A percentile compares a stretch with the other conserved stretches of the same genome.
These are phyloP conservation scores for Hyaloscypha hepaticicola DNA, from an alignment of 495 filamentous ascomycete genomes.

Conservation along the genomic window DNA sequence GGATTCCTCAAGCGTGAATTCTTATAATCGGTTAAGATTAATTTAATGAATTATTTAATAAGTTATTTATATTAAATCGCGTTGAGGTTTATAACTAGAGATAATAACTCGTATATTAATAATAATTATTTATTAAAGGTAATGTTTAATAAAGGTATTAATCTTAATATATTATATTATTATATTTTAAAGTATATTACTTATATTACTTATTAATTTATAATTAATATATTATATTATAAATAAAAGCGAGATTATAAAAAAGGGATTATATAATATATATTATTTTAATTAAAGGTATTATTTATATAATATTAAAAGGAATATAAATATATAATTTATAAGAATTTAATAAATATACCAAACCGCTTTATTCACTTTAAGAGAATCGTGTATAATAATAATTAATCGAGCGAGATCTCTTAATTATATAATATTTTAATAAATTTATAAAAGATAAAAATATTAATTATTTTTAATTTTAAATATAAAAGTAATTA, in stretches of 20 bases:
- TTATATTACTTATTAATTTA: conserved; percentile 36
- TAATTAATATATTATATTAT: conserved; percentile 22
- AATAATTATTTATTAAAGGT: no score
- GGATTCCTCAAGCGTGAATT: conserved; percentile 34
- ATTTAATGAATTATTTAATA: conserved; percentile 38
- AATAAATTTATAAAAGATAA: conserved; percentile 33
- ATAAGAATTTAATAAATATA: conserved; percentile 35
- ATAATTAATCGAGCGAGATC: conserved; percentile 36
- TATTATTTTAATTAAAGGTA: conserved; percentile 40
- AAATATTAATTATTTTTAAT: conserved; percentile 27
- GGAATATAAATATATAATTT: conserved; percentile 37
- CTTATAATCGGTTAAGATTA: conserved; percentile 35
- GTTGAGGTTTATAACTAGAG: conserved; percentile 35
- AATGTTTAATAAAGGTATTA: no score
- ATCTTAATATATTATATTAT: conserved; percentile 39
- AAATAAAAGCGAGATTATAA: conserved; percentile 18
- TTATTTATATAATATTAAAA: conserved; percentile 40
- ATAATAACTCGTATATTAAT: conserved; percentile 38
- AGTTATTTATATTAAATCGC: conserved; percentile 36
- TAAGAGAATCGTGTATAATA: conserved; percentile 38
- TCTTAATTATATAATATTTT: conserved; percentile 35
- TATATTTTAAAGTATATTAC: conserved; percentile 38
- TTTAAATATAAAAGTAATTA: conserved; percentile 34
- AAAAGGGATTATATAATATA: conserved; percentile 22
- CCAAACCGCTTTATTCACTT: conserved; percentile 37